Conservation (phyloP, 768 basidiomycete species). For the Baorangia bicolor region DNA sequence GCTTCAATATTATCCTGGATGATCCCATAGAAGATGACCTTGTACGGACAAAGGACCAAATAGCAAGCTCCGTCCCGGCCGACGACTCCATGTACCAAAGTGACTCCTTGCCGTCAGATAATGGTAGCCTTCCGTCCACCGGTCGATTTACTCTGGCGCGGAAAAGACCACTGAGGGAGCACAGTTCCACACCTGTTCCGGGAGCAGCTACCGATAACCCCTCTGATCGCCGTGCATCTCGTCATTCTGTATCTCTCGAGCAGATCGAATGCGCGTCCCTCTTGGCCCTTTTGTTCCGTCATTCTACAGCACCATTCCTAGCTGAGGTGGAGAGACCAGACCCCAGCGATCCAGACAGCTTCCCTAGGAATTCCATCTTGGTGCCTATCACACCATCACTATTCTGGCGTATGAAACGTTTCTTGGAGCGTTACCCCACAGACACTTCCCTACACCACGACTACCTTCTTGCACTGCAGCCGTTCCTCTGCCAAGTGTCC, state of each 20-base stretch:
- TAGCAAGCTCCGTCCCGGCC: conserved; percentile 10
- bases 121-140: conserved; percentile 34
- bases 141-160: conserved; percentile 12
- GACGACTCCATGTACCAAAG: conserved; percentile 35
- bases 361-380: conserved; percentile 27
- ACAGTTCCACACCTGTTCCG: conserved; percentile 22
- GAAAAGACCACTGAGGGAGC: conserved; percentile 27
- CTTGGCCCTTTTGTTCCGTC: conserved; percentile 57
- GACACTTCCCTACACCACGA: conserved; percentile 82
- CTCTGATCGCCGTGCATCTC: conserved; percentile 22
- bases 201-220: conserved; percentile 18
- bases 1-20: conserved; percentile 76
- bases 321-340: conserved; percentile 33
- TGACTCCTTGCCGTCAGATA: conserved; percentile 31
- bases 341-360: conserved; percentile 27
- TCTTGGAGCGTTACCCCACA: conserved; percentile 61
- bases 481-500: conserved; percentile 71
- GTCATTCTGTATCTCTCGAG: conserved; percentile 44
- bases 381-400: conserved; percentile 42
- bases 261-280: conserved; percentile 73
- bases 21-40: conserved; percentile 44
- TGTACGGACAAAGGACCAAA: conserved; percentile 24
- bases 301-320: conserved; percentile 58
- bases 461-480: conserved; percentile 66
- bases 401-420: conserved; percentile 56